Conservation (phyloP, 2,329 filamentous ascomycete species). For the Diaporthe sp. region DNA sequence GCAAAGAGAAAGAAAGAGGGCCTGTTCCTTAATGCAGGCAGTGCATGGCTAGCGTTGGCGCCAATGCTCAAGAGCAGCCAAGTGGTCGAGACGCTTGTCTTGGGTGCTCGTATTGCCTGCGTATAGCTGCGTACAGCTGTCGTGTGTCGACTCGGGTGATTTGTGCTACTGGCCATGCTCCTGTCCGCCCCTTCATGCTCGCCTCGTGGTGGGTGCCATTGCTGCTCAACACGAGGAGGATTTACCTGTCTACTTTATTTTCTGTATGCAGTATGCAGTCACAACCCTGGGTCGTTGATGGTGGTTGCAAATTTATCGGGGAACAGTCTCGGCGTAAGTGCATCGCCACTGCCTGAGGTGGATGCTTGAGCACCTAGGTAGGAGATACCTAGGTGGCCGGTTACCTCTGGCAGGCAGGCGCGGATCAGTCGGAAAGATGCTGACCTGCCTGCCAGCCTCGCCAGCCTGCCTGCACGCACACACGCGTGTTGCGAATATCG, state of each 20-base stretch:
- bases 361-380: neutral
- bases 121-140: conserved; percentile 15
- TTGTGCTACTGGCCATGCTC: conserved; percentile 8
- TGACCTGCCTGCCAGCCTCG: no score
- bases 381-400: neutral
- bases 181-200: neutral
- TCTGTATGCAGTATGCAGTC: conserved; percentile 5
- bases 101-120: conserved; percentile 29
- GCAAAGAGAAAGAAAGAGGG: neutral
- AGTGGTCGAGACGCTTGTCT: conserved; percentile 26
- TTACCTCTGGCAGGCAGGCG: neutral
- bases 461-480: neutral
- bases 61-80: conserved; percentile 19
- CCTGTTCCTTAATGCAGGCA: conserved; percentile 1
- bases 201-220: conserved; percentile 30
- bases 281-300: neutral
- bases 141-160: conserved; percentile 18
- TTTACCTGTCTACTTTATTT: neutral
- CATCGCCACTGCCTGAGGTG: conserved; percentile 12
- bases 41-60: conserved; percentile 31
- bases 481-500: neutral
- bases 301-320: conserved; percentile 8
- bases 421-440: conserved; percentile 13
- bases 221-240: conserved; percentile 34
- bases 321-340: neutral